Conservation (phyloP, 306 rosid species). For the Sicyos baderoa region DNA sequence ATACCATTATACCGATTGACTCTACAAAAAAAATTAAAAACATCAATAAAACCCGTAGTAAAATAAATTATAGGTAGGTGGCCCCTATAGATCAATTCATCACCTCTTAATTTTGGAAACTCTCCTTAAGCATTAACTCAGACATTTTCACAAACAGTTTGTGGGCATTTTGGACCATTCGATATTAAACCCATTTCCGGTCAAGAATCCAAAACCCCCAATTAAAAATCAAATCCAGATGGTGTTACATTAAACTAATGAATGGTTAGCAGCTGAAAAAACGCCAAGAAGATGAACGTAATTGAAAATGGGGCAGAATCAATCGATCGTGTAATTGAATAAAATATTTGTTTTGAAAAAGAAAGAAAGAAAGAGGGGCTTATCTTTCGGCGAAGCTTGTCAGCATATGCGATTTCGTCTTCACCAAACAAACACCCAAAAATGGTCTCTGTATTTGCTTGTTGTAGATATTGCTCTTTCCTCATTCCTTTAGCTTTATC, state of each 20-base stretch:
- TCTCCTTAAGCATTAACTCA: neutral
- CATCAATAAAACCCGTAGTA: too few species aligned
- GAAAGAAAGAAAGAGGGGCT: neutral
- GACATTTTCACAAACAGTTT: constrained; percentile 8
- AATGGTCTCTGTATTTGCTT: neutral
- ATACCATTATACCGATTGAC: too few species aligned
- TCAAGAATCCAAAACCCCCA: neutral
- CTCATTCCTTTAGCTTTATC: neutral
- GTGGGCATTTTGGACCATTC: constrained; percentile 10
- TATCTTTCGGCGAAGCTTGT: constrained; percentile 38
- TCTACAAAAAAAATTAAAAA: too few species aligned
- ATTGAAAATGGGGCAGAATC: neutral
- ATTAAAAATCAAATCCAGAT: neutral
- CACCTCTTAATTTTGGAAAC: too few species aligned
- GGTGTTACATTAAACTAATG: neutral
- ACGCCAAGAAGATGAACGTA: neutral
- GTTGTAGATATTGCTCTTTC: neutral
- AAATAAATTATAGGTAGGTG: too few species aligned
- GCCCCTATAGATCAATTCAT: too few species aligned
- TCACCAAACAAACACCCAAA: constrained; percentile 38
- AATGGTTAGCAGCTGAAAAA: constrained; percentile 6
- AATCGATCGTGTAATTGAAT: neutral
- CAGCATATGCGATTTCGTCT: constrained; percentile 14
- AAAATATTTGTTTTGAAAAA: neutral
- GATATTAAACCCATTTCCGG: too few species aligned